These are phyloP conservation scores for Fraxinus platypoda DNA, from an alignment of 305 asterid species.

Conservation along the genomic window DNA sequence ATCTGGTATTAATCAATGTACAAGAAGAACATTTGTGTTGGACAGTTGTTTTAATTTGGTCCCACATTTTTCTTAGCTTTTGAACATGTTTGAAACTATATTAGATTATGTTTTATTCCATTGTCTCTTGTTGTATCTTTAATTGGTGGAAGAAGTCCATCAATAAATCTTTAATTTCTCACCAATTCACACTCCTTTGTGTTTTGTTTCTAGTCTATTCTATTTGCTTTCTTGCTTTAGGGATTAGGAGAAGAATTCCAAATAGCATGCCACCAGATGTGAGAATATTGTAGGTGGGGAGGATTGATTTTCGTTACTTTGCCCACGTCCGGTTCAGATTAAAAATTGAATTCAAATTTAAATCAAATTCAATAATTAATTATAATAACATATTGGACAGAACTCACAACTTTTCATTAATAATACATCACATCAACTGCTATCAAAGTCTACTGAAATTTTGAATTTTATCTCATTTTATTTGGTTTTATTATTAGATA, in stretches of 20 bases:
- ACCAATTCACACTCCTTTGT: conserved; percentile 35
- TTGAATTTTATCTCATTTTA: too few relatives aligned
- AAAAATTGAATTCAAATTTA: too few relatives aligned
- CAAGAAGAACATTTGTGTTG: conserved; percentile 38
- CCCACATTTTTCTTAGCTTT: conserved; percentile 49
- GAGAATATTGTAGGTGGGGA: neutral
- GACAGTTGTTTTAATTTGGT: conserved; percentile 61
- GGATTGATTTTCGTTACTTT: too few relatives aligned
- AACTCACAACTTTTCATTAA: too few relatives aligned
- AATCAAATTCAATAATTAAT: too few relatives aligned
- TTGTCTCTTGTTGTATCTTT: conserved; percentile 35
- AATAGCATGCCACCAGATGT: conserved; percentile 35
- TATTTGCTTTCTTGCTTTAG: conserved; percentile 26
- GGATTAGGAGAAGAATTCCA: conserved; percentile 42
- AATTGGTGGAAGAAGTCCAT: conserved; percentile 49
- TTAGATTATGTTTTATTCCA: conserved; percentile 38
- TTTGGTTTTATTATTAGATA: too few relatives aligned
- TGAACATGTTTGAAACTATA: conserved; percentile 47
- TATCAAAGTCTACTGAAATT: too few relatives aligned
- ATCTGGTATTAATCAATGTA: conserved; percentile 25
- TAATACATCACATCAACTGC: too few relatives aligned
- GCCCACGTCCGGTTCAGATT: too few relatives aligned
- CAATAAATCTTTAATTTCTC: conserved; percentile 41
- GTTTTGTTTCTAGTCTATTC: neutral
- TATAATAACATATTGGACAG: too few relatives aligned